These are phyloP conservation scores for Aspergillus pseudoterreus DNA, from an alignment of 2,329 filamentous ascomycete genomes.

Conservation along the genomic window DNA sequence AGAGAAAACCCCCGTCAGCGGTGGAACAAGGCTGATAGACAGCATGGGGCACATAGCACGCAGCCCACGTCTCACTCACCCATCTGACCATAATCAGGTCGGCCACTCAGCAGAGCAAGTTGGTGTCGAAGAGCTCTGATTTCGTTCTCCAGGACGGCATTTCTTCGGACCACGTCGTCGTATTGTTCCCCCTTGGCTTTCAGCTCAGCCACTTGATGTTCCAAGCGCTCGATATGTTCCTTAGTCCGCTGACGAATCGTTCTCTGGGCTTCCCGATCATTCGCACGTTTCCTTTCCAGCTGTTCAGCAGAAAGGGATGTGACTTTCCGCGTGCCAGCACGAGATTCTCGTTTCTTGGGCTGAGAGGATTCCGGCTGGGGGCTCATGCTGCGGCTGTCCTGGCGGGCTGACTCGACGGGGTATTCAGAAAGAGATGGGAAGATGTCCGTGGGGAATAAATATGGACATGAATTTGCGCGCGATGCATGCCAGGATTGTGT, in stretches of 20 bases:
- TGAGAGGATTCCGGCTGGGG: conserved; percentile 17
- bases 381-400: conserved; percentile 18
- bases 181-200: conserved; percentile 49
- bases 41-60: neutral
- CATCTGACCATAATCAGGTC: conserved; percentile 17
- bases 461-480: conserved; percentile 5
- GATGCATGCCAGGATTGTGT: conserved; percentile 14
- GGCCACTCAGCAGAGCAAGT: conserved; percentile 32
- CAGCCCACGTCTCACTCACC: conserved; percentile 10
- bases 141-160: conserved; percentile 54
- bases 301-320: conserved; percentile 56
- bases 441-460: conserved; percentile 10
- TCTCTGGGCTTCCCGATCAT: conserved; percentile 58
- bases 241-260: conserved; percentile 58
- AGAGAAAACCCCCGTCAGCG: conserved; percentile 12
- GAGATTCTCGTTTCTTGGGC: conserved; percentile 40
- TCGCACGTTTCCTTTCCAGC: conserved; percentile 57
- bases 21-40: neutral
- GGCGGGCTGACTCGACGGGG: conserved; percentile 1
- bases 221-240: conserved; percentile 57
- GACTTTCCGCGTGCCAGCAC: conserved; percentile 56
- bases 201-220: conserved; percentile 52
- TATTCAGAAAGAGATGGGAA: conserved; percentile 3
- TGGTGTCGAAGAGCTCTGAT: conserved; percentile 51
- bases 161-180: conserved; percentile 50